These are phyloP conservation scores for Elsinoe batatas DNA, from an alignment of 2,329 filamentous ascomycete genomes.

Conservation along the genomic window DNA sequence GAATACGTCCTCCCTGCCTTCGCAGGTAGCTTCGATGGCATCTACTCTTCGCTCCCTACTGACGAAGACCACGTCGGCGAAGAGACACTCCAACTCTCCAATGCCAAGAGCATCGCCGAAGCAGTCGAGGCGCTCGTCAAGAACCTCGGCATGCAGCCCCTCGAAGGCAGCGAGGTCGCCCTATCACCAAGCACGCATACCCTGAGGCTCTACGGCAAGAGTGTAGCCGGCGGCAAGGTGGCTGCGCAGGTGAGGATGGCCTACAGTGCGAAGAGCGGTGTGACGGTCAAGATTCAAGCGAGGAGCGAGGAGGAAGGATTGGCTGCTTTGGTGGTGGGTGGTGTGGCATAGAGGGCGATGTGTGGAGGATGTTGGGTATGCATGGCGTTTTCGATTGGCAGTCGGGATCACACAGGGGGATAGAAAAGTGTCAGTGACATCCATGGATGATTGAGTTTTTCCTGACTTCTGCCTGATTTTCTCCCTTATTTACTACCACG, in stretches of 20 bases:
- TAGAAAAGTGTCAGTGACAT: conserved; percentile 5
- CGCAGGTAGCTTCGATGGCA: conserved; percentile 86
- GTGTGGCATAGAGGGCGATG: conserved; percentile 57
- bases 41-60: conserved; percentile 72
- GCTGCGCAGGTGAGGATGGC: conserved; percentile 86
- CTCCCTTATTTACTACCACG: too few relatives aligned
- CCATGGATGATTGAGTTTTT: conserved; percentile 16
- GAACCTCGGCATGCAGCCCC: conserved; percentile 77
- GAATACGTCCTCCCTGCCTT: conserved; percentile 93
- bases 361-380: not conserved
- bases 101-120: conserved; percentile 90
- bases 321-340: conserved; percentile 71
- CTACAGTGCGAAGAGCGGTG: conserved; percentile 80
- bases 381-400: not conserved
- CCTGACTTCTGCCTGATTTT: conserved; percentile 14
- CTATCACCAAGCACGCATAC: conserved; percentile 84
- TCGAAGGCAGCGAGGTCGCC: conserved; percentile 88
- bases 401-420: not conserved
- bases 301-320: conserved; percentile 89
- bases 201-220: conserved; percentile 93
- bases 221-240: conserved; percentile 78
- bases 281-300: conserved; percentile 91
- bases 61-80: conserved; percentile 81
- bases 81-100: conserved; percentile 80
- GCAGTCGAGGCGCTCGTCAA: conserved; percentile 85